Evolutionary conservation across 805 yeast genomes (phyloP).

Genomic region (Yarrowia bubula): DNA sequence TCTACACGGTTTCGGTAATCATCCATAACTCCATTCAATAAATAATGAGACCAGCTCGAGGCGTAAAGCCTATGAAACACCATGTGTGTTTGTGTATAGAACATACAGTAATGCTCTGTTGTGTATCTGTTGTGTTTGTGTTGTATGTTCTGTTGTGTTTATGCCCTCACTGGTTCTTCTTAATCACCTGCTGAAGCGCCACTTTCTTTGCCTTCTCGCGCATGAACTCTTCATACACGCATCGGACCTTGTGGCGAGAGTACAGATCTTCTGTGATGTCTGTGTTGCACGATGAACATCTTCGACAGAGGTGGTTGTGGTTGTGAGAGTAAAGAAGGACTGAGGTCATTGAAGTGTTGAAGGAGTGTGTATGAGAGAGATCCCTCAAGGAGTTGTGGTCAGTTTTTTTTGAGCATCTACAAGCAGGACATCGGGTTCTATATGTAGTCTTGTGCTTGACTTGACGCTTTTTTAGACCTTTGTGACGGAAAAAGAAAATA

Average conservation of each 20-base stretch:
- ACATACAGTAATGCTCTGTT: background rate
- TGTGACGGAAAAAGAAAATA: background rate
- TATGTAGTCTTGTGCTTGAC: background rate
- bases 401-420: no score
- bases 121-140: background rate
- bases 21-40: conserved; percentile 10
- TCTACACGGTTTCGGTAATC: background rate
- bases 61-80: background rate
- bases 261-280: conserved; percentile 9
- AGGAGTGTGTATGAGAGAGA: background rate
- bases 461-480: no score
- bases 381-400: no score
- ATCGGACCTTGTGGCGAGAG: conserved; percentile 7
- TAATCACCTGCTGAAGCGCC: background rate
- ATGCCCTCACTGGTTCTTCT: background rate
- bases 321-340: background rate
- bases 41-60: conserved; percentile 18
- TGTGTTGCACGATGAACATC: conserved; percentile 19
- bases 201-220: conserved; percentile 14
- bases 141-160: background rate
- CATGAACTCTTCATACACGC: conserved; percentile 19
- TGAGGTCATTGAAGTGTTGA: background rate
- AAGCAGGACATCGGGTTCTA: no score
- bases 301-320: background rate
- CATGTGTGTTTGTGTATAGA: background rate